Base-by-base conservation (phyloP, 2,329 filamentous ascomycete genomes). In the Neodidymelliopsis sp. region DNA sequence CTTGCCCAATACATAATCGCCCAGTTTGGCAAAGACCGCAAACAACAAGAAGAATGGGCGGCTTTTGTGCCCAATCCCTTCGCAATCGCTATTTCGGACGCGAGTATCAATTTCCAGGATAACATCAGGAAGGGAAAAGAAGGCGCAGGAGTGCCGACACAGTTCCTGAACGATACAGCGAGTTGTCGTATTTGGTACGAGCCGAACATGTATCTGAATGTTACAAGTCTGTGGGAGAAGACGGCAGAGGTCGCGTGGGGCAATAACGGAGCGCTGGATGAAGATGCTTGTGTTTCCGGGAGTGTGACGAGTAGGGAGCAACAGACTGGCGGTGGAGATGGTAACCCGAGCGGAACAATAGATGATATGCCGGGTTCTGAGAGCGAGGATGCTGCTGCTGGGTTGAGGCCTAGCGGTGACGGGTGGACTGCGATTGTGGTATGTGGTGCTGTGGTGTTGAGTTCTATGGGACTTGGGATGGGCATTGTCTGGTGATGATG, bases 171-270 rank as follows among this genome's bases (percentile, higher is more conserved):
- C 46, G 80, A 86, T 54, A 77, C 82, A 1, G 81, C 85, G 1
- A 81, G 84, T 56, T 88, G 84, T 56, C 75, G 84, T 4, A 65
- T 87, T 10, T 88, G 79, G 62, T 86, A 81, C 51, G 84, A 84
- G 2, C 63, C 75, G 12, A 67, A 74, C 2, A 85, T 83, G 69
- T 67, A 82, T 24, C 67, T 76, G 3, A 76, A 84, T 48, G 76
- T 81, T 2, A 74, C 74, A 2, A 72, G 69, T n/a, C 60, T 83
- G 24, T 87, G 85, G 84, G 72, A 70, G 22, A 73, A 70, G 49
- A 62, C 59, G 3, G 66, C 64, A 3, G 45, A 57, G 6, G 60
- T 66, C 1, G 65, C 63, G 25, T 73, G 66, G 56, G 61, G 65
- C 0, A 66, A 63, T 4, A 53, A 65, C 11, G 62, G 66, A 1